Percentiles rank a stretch among this genome's conserved stretches.
Conservation (phyloP, 2,329 filamentous ascomycete species). For the Hypoxylon sp. region DNA sequence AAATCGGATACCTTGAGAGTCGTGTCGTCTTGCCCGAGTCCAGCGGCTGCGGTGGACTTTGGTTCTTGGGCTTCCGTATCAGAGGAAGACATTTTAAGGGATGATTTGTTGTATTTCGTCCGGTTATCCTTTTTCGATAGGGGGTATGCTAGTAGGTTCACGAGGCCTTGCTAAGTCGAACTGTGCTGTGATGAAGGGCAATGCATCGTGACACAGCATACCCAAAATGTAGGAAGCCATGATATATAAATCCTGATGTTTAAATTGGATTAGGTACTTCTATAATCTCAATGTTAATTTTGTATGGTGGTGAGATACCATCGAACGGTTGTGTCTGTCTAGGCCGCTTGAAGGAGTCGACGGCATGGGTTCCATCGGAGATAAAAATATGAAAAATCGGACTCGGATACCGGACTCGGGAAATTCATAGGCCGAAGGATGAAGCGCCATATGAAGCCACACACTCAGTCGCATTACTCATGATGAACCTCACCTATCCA, state of each 20-base stretch:
- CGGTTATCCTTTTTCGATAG: constrained; percentile 4
- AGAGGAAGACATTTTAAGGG: constrained; percentile 17
- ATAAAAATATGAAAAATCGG: constrained; percentile 15
- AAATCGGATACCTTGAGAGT: constrained; percentile 1
- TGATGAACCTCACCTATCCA: constrained; percentile 8
- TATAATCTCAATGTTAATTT: neutral
- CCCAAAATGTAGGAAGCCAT: neutral
- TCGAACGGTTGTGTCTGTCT: neutral
- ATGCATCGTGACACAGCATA: neutral
- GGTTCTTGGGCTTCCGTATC: constrained; percentile 12
- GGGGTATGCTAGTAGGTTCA: neutral
- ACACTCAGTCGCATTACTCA: neutral
- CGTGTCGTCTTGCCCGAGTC: neutral
- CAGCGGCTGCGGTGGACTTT: neutral
- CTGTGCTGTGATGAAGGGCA: neutral
- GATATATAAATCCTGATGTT: constrained; percentile 7
- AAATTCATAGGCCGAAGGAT: constrained; percentile 16
- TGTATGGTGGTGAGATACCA: constrained; percentile 2
- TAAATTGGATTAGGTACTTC: neutral
- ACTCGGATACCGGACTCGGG: constrained; percentile 27
- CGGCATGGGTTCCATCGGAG: neutral
- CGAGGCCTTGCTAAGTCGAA: neutral
- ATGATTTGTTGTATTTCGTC: neutral
- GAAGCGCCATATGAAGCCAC: neutral
- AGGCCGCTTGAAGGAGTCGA: neutral